Evolutionary conservation across 345 rosid genomes (phyloP).

Genomic region (Geranium brycei): DNA sequence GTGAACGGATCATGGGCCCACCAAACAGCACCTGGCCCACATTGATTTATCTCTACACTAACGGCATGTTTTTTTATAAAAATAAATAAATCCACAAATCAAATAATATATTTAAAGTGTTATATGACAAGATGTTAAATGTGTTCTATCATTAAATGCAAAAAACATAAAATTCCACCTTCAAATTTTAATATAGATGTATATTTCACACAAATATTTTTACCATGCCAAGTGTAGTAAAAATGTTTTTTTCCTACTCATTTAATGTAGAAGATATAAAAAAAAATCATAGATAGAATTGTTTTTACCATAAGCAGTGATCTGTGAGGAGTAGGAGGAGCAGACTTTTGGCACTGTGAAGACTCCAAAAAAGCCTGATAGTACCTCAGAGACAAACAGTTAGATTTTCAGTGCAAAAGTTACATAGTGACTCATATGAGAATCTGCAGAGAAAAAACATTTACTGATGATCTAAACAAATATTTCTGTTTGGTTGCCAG

Average conservation of each 20-base stretch:
- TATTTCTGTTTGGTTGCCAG: not conserved
- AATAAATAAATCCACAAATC: too few species aligned
- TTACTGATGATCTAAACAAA: not conserved
- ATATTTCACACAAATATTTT: too few species aligned
- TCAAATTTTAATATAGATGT: too few species aligned
- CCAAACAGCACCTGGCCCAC: not conserved
- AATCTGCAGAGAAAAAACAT: not conserved
- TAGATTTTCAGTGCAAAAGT: not conserved
- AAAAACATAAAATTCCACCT: too few species aligned
- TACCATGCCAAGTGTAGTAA: too few species aligned
- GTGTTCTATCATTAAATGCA: too few species aligned
- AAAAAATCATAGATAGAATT: not conserved
- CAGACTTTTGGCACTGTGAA: conserved; percentile 68
- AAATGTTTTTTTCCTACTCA: too few species aligned
- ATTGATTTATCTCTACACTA: too few species aligned
- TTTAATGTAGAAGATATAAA: not conserved
- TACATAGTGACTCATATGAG: not conserved
- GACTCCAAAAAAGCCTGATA: conserved; percentile 72
- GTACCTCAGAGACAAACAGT: not conserved
- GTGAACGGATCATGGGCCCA: not conserved
- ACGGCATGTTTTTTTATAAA: too few species aligned
- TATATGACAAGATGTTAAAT: too few species aligned
- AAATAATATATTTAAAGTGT: too few species aligned
- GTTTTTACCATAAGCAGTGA: conserved; percentile 56
- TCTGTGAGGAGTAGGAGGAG: conserved; percentile 60